These are phyloP conservation scores for Cystoderma amianthinum DNA, from an alignment of 768 basidiomycete genomes.

Conservation along the genomic window DNA sequence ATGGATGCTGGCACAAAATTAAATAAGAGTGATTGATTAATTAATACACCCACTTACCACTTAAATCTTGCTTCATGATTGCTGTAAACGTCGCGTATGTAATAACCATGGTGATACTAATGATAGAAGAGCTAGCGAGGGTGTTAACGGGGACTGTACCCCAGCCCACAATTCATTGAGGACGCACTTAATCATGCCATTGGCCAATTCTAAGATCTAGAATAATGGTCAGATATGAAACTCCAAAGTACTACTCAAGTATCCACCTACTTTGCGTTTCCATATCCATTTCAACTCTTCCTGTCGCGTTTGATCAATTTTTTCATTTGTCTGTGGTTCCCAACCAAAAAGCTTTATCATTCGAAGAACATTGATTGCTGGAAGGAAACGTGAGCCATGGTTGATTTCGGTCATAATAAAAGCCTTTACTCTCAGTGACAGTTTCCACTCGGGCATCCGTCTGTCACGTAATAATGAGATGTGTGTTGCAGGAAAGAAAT, in stretches of 20 bases:
- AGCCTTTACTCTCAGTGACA: conserved; percentile 47
- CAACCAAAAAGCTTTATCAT: conserved; percentile 75
- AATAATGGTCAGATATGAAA: too few species aligned
- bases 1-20: conserved; percentile 20
- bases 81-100: conserved; percentile 53
- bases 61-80: conserved; percentile 31
- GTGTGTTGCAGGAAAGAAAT: background rate
- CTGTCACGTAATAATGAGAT: conserved; percentile 6
- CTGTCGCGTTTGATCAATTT: conserved; percentile 51
- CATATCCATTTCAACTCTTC: conserved; percentile 54
- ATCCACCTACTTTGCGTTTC: conserved; percentile 35
- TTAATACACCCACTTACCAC: conserved; percentile 2
- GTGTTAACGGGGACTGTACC: too few species aligned
- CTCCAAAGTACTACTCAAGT: too few species aligned
- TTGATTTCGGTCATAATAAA: conserved; percentile 42
- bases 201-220: too few species aligned
- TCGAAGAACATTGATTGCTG: conserved; percentile 51
- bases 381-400: conserved; percentile 40
- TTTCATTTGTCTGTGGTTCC: conserved; percentile 49
- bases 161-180: too few species aligned
- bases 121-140: too few species aligned
- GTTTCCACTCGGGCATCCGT: conserved; percentile 54
- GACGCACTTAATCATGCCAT: too few species aligned
- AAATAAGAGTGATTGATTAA: background rate
- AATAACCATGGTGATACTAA: conserved; percentile 57